These are phyloP conservation scores for Leccinum imitatum DNA, from an alignment of 768 basidiomycete species.

Conservation along the genomic window DNA sequence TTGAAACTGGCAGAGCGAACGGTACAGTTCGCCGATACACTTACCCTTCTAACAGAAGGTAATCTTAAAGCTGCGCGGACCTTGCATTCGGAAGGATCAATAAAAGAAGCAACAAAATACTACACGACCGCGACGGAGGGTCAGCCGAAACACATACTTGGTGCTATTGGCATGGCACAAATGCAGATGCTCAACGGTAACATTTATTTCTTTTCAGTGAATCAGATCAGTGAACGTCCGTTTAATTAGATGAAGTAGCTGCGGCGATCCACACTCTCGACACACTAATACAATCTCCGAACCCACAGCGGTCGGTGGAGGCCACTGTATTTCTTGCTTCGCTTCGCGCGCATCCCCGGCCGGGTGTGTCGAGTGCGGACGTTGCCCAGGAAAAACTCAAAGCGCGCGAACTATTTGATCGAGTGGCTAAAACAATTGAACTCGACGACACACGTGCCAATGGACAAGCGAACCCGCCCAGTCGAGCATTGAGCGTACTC, in stretches of 20 bases:
- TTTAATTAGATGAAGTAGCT: constrained; percentile 67
- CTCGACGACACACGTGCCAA: constrained; percentile 53
- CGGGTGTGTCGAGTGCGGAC: constrained; percentile 75
- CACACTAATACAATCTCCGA: constrained; percentile 66
- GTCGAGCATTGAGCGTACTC: constrained; percentile 50
- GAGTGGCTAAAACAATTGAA: constrained; percentile 64
- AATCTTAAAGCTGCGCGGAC: constrained; percentile 82
- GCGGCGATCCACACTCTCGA: constrained; percentile 87
- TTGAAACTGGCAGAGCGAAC: constrained; percentile 93
- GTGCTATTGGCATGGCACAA: constrained; percentile 83
- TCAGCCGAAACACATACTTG: constrained; percentile 71
- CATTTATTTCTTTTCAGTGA: constrained; percentile 8
- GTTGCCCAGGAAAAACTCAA: constrained; percentile 64
- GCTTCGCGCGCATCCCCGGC: constrained; percentile 78
- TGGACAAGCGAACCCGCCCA: constrained; percentile 34
- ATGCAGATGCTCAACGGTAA: constrained; percentile 84
- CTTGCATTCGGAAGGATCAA: constrained; percentile 66
- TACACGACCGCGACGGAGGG: constrained; percentile 67
- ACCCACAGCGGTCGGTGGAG: constrained; percentile 69
- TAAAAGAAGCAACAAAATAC: constrained; percentile 65
- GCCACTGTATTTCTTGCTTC: constrained; percentile 89
- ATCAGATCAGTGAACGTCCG: constrained; percentile 3
- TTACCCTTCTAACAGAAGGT: constrained; percentile 82
- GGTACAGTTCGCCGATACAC: constrained; percentile 90
- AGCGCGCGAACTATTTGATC: constrained; percentile 83